These are phyloP conservation scores for Albophoma yamanashiensis DNA, from an alignment of 2,329 filamentous ascomycete genomes.

Conservation along the genomic window DNA sequence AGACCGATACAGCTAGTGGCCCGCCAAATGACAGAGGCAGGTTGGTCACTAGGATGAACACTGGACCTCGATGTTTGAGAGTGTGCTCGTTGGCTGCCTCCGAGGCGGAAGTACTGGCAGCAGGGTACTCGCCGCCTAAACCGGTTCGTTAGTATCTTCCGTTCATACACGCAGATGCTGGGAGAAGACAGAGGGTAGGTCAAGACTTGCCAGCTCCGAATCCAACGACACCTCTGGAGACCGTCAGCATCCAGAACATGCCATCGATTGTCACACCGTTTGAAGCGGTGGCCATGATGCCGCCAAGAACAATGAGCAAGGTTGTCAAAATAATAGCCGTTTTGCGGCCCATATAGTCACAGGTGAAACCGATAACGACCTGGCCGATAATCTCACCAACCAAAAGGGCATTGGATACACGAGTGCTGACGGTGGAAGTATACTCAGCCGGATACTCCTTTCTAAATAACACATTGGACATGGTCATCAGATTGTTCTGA, in stretches of 20 bases:
- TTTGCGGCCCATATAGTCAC: slow-evolving; percentile 37
- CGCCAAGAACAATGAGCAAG: slow-evolving; percentile 33
- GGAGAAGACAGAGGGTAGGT: not conserved
- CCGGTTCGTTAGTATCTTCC: not conserved
- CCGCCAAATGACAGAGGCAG: slow-evolving; percentile 19
- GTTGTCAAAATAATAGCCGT: slow-evolving; percentile 35
- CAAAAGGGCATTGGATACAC: slow-evolving; percentile 28
- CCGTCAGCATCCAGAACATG: slow-evolving; percentile 43
- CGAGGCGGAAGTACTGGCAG: slow-evolving; percentile 31
- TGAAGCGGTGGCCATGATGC: slow-evolving; percentile 33
- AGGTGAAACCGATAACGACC: slow-evolving; percentile 28
- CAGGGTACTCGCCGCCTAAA: slow-evolving; percentile 31
- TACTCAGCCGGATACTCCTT: slow-evolving; percentile 23
- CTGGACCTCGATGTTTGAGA: slow-evolving; percentile 24
- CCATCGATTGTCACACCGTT: slow-evolving; percentile 31
- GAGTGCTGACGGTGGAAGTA: slow-evolving; percentile 25
- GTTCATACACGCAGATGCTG: not conserved
- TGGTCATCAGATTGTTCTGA: slow-evolving; percentile 26
- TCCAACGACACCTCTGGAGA: slow-evolving; percentile 36
- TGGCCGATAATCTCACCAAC: slow-evolving; percentile 32
- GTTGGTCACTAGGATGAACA: slow-evolving; percentile 37
- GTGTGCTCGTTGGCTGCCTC: slow-evolving; percentile 36
- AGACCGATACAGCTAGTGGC: slow-evolving; percentile 29
- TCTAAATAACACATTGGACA: slow-evolving; percentile 19
- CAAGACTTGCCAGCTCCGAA: slow-evolving; percentile 26